Percentiles rank a stretch among this genome's conserved stretches.
phyloP scores from a whole-genome alignment of 305 asterid species.

The Fraxinus greggii region DNA sequence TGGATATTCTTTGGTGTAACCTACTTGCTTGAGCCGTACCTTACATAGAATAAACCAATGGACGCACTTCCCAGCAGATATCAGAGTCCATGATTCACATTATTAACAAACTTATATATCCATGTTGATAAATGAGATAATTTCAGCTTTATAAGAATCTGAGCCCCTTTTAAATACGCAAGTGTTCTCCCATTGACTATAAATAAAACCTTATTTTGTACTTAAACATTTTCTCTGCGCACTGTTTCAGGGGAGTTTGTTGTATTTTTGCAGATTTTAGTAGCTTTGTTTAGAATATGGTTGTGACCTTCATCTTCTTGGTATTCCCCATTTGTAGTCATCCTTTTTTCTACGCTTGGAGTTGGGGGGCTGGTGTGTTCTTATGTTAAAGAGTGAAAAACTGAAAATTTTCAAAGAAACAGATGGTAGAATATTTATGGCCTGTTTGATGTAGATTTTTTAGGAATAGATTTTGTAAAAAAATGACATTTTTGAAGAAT shows the following conservation, averaged over 20 bases:
- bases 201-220: not conserved
- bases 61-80: not conserved
- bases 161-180: not conserved
- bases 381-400: not conserved
- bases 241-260: not conserved
- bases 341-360: not conserved
- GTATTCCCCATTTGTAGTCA: not conserved
- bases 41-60: not conserved
- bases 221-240: not conserved
- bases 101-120: not conserved
- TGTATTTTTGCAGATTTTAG: not conserved
- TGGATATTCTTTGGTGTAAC: not conserved
- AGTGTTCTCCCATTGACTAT: not conserved
- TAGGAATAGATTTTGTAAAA: not conserved
- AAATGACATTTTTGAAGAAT: not conserved
- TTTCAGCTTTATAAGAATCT: not conserved
- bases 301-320: not conserved
- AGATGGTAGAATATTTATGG: not conserved
- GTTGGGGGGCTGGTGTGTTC: not conserved
- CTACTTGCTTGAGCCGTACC: not conserved
- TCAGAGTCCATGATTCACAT: not conserved
- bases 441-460: not conserved
- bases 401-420: not conserved
- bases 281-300: not conserved
- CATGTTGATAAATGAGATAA: not conserved